Percentiles rank a stretch among this genome's conserved stretches.
These are phyloP conservation scores for Melastoma candidum DNA, from an alignment of 441 rosid species.

Conservation along the genomic window DNA sequence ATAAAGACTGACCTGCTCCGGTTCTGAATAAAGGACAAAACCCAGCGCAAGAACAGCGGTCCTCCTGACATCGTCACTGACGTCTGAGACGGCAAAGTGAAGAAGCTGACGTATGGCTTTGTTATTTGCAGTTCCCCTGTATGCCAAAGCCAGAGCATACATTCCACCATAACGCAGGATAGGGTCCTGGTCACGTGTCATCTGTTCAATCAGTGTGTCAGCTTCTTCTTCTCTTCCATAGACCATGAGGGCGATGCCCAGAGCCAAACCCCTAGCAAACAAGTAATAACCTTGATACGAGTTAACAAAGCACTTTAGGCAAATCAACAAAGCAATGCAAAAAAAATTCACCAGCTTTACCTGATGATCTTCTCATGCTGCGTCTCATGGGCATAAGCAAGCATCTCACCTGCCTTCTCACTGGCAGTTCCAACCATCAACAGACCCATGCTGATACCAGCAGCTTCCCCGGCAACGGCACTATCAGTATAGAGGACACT, in stretches of 20 bases:
- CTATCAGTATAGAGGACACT: slow-evolving; percentile 74
- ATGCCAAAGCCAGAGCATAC: slow-evolving; percentile 94
- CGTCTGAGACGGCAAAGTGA: slow-evolving; percentile 97
- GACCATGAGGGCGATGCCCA: slow-evolving; percentile 90
- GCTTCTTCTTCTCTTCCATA: slow-evolving; percentile 98
- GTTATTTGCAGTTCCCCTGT: slow-evolving; percentile 95
- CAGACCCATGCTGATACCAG: slow-evolving; percentile 94
- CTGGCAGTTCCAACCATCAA: slow-evolving; percentile 99
- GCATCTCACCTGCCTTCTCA: slow-evolving; percentile 95
- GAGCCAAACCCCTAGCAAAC: slow-evolving; percentile 61
- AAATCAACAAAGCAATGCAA: background rate
- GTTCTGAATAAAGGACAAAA: slow-evolving; percentile 89
- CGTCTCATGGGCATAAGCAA: slow-evolving; percentile 91
- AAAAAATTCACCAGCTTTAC: slow-evolving; percentile 25
- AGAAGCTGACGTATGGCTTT: slow-evolving; percentile 95
- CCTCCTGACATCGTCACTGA: slow-evolving; percentile 94
- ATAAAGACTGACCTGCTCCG: slow-evolving; percentile 64
- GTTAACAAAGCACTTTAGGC: background rate
- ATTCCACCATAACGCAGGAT: slow-evolving; percentile 96
- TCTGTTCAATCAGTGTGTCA: slow-evolving; percentile 91
- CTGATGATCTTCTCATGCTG: slow-evolving; percentile 97
- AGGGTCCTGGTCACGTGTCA: slow-evolving; percentile 96
- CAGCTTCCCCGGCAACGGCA: slow-evolving; percentile 99
- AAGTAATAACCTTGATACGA: background rate
- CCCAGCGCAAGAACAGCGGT: slow-evolving; percentile 98